phyloP scores from a whole-genome alignment of 2,329 filamentous ascomycete species.

The Neurospora crassa region DNA sequence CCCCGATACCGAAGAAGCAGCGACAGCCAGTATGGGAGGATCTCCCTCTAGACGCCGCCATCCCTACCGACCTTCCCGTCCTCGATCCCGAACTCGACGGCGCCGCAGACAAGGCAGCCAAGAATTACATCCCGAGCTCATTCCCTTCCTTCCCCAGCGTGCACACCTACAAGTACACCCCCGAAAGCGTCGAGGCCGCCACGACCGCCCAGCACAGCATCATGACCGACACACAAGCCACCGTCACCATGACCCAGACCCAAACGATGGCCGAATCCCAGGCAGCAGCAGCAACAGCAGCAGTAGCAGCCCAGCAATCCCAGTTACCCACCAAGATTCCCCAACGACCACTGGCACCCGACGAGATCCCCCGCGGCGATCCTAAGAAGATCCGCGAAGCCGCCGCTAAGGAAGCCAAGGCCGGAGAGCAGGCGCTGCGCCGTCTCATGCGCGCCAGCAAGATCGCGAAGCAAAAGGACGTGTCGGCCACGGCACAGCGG shows the following conservation, averaged over 20 bases:
- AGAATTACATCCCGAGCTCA: conserved; percentile 45
- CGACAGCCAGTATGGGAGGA: conserved; percentile 28
- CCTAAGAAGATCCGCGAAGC: conserved; percentile 50
- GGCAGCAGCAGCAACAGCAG: conserved; percentile 4
- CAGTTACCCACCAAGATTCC: conserved; percentile 3
- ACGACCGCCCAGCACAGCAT: conserved; percentile 23
- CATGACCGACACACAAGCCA: conserved; percentile 14
- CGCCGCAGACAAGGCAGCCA: conserved; percentile 43
- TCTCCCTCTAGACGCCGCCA: conserved; percentile 22
- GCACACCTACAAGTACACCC: conserved; percentile 54
- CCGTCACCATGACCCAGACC: conserved; percentile 8
- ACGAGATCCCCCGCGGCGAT: conserved; percentile 36
- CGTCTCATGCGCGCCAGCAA: conserved; percentile 52
- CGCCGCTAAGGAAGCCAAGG: conserved; percentile 49
- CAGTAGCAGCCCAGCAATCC: not conserved
- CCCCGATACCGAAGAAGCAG: conserved; percentile 35
- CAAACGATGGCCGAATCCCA: conserved; percentile 6
- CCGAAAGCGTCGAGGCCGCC: conserved; percentile 29
- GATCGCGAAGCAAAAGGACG: conserved; percentile 55
- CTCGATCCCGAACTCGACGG: conserved; percentile 49
- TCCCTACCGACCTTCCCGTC: conserved; percentile 33
- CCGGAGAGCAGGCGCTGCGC: conserved; percentile 52
- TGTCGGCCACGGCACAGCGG: conserved; percentile 44
- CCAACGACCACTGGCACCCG: conserved; percentile 18
- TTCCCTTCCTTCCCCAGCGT: conserved; percentile 56